A percentile compares a stretch with the other conserved stretches of the same genome.
Conservation (phyloP, 1,284 basidiomycete genomes). For the Cryptococcus sp. region DNA sequence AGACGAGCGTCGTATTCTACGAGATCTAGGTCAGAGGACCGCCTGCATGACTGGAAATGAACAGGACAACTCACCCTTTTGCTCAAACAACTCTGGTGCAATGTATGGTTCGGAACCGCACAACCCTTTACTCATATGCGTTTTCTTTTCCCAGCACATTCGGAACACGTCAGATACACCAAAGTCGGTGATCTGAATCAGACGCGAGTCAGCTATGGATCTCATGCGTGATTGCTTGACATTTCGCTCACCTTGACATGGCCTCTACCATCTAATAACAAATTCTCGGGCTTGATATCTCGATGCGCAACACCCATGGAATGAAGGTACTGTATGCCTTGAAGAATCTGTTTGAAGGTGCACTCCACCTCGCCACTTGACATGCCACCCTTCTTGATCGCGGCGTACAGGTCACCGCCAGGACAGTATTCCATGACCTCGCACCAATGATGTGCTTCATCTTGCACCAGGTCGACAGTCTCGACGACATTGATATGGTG, state of each 20-base stretch:
- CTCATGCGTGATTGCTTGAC: background rate
- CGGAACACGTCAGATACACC: constrained; percentile 98
- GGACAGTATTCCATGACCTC: constrained; percentile 99
- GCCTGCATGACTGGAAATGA: background rate
- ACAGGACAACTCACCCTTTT: constrained; percentile 73
- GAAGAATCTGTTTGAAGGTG: constrained; percentile 94
- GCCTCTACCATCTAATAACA: constrained; percentile 89
- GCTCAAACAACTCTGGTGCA: constrained; percentile 93
- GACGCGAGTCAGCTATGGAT: constrained; percentile 2
- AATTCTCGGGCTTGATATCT: constrained; percentile 97
- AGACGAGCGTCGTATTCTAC: constrained; percentile 94
- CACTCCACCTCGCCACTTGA: constrained; percentile 91
- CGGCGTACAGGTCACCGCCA: constrained; percentile 94
- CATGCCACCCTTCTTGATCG: constrained; percentile 98
- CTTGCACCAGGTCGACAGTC: constrained; percentile 97
- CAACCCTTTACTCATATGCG: constrained; percentile 94
- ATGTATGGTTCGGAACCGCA: constrained; percentile 99
- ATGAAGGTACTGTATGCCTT: constrained; percentile 32
- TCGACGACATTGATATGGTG: constrained; percentile 97
- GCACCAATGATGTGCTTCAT: constrained; percentile 95
- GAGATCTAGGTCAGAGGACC: constrained; percentile 3
- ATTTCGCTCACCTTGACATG: constrained; percentile 70
- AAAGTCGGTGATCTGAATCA: constrained; percentile 82
- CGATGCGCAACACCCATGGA: constrained; percentile 65
- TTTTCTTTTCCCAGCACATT: constrained; percentile 95